Conservation (phyloP, 352 stramenopile species). For the Phytophthora podocarpi region DNA sequence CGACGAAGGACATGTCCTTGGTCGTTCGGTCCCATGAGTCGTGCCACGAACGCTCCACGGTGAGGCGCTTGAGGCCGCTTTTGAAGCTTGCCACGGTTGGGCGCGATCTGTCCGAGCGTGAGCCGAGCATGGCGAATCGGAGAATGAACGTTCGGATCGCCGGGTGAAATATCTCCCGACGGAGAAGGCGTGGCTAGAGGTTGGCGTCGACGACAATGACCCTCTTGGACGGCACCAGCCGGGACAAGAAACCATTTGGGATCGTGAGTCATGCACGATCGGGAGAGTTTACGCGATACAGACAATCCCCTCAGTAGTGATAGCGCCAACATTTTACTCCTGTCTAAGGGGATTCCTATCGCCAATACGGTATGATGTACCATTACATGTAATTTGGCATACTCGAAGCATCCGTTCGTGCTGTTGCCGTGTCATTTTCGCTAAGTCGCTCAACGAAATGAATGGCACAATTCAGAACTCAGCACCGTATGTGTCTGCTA, state of each 20-base stretch:
- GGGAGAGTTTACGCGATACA: conserved; percentile 11
- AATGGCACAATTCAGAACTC: too few species aligned
- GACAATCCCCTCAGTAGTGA: too few species aligned
- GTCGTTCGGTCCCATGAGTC: conserved; percentile 25
- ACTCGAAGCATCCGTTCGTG: too few species aligned
- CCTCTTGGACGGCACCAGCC: conserved; percentile 7
- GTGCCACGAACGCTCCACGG: conserved; percentile 22
- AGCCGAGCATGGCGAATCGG: conserved; percentile 31
- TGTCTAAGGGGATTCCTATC: too few species aligned
- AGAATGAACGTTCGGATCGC: conserved; percentile 13
- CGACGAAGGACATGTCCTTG: conserved; percentile 26
- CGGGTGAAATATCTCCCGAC: neutral
- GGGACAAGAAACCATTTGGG: conserved; percentile 34
- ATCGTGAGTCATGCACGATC: conserved; percentile 25
- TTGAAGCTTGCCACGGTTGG: conserved; percentile 32
- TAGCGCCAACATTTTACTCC: too few species aligned
- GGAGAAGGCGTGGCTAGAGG: neutral
- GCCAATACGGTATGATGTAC: too few species aligned
- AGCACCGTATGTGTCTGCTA: too few species aligned
- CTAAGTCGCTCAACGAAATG: too few species aligned
- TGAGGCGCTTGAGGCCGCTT: conserved; percentile 26
- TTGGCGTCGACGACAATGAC: conserved; percentile 3
- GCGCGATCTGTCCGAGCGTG: conserved; percentile 22
- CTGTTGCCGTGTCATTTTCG: too few species aligned
- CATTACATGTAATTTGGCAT: too few species aligned